Conservation (phyloP, 116 monocot genomes). For the Trichopus zeylanicus region DNA sequence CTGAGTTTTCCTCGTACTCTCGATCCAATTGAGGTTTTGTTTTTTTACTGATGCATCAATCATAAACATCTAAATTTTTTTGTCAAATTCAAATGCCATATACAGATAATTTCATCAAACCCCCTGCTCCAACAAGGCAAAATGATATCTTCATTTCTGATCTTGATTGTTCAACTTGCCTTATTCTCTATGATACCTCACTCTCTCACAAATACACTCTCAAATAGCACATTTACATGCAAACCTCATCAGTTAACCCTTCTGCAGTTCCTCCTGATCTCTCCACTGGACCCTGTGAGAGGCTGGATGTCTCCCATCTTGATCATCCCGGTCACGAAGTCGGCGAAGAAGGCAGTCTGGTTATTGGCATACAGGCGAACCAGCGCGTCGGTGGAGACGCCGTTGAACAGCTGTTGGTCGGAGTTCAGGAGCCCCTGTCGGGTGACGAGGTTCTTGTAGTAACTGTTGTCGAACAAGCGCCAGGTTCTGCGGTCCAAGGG, state of each 20-base stretch:
- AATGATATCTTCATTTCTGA: no score
- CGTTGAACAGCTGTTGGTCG: conserved; percentile 9
- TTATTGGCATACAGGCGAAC: conserved; percentile 5
- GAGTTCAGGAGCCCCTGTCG: conserved; percentile 11
- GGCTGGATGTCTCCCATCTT: conserved; percentile 56
- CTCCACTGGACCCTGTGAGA: conserved; percentile 33
- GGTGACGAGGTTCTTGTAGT: conserved; percentile 11
- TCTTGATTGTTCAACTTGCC: no score
- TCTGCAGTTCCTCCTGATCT: conserved; percentile 53
- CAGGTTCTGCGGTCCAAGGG: not conserved
- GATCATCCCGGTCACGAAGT: conserved; percentile 37
- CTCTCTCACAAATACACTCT: no score
- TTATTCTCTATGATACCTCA: no score
- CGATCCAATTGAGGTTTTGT: no score
- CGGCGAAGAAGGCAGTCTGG: conserved; percentile 13
- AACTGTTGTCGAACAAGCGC: conserved; percentile 4
- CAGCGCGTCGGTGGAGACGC: not conserved
- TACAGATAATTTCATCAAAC: no score
- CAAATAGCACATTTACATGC: no score
- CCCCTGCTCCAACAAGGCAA: no score
- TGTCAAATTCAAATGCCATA: no score
- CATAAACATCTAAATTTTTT: no score
- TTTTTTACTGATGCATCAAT: no score
- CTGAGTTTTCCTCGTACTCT: no score
- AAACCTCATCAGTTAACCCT: conserved; percentile 31